Conservation (phyloP, 164 flowering plant species). For the Pachysandra terminalis region DNA sequence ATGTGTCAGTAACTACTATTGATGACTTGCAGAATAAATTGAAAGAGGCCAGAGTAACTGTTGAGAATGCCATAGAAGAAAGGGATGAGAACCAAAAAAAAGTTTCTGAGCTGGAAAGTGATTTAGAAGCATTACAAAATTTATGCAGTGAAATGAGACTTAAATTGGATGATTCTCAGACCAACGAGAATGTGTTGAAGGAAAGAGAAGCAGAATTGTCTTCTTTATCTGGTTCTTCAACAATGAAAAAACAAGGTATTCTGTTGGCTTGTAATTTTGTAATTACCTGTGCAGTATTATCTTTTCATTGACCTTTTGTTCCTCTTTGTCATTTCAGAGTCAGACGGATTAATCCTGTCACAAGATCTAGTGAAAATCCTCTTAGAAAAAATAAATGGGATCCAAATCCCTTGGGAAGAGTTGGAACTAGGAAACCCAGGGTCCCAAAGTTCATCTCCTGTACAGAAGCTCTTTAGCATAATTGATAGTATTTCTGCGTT, state of each 20-base stretch:
- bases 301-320: constrained; percentile 8
- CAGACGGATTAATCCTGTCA: constrained; percentile 36
- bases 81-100: constrained; percentile 35
- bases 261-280: background rate
- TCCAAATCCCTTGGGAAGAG: constrained; percentile 35
- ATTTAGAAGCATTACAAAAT: constrained; percentile 40
- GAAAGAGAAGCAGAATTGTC: constrained; percentile 60
- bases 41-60: constrained; percentile 28
- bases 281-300: background rate
- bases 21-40: constrained; percentile 49
- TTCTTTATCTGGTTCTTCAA: constrained; percentile 22
- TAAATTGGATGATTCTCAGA: constrained; percentile 39
- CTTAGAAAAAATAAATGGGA: constrained; percentile 43
- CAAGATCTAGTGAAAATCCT: constrained; percentile 45
- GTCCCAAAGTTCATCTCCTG: constrained; percentile 29
- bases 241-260: constrained; percentile 55
- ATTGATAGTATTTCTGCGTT: constrained; percentile 38
- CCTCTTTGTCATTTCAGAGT: constrained; percentile 36
- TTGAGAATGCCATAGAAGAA: constrained; percentile 44
- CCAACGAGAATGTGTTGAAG: constrained; percentile 33
- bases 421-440: constrained; percentile 26
- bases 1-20: constrained; percentile 25
- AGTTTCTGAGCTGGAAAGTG: constrained; percentile 48
- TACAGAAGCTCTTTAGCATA: constrained; percentile 55
- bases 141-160: constrained; percentile 39